Base-by-base conservation (phyloP, 208 protist species). In the Leishmania amazonensis region DNA sequence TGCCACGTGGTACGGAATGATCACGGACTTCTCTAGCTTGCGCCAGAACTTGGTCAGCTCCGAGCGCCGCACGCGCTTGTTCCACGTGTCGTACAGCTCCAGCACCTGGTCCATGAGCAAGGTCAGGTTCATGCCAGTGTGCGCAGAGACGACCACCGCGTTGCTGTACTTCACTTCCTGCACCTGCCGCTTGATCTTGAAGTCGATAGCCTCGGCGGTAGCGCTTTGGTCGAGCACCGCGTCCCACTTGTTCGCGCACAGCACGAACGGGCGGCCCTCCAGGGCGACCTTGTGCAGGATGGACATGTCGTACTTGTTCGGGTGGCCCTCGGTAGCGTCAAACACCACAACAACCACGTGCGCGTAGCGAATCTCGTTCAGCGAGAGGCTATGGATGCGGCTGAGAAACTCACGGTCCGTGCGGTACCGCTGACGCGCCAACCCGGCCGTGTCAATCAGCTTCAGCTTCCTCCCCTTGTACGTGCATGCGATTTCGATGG, bases 221-320 rank as follows among this genome's bases (percentile, higher is more conserved):
- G 94, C 94, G 68, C 87, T 93, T 71, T 94, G 93, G 80, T 98
- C 93, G 58, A 96, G 85, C 45, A 98, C 95, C 1, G 93, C 89
- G 84, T 98, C 96, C 95, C 96, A 98, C 83, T 98, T 98, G 80
- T 98, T 98, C 2, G 93, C 95, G 78, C 92, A 97, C 17, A 98
- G 87, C 19, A 98, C 64, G 80, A 98, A 97, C 19, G 94, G 90
- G 40, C 95, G 82, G 9, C 96, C 96, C 83, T 98, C 95, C 40
- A 91, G 78, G 5, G 94, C 95, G 28, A 97, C 81, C 72, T 89
- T 92, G 88, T 97, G 94, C 24, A 97, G 86, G 11, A 98, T 85
- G 17, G 94, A 90, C 92, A 98, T 97, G 83, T 98, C 95, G 81
- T 96, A 96, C 87, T 97, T 98, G 81, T 96, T 97, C 31, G 95